phyloP scores from a whole-genome alignment of 495 filamentous ascomycete species.

The Penicillium coffeae region DNA sequence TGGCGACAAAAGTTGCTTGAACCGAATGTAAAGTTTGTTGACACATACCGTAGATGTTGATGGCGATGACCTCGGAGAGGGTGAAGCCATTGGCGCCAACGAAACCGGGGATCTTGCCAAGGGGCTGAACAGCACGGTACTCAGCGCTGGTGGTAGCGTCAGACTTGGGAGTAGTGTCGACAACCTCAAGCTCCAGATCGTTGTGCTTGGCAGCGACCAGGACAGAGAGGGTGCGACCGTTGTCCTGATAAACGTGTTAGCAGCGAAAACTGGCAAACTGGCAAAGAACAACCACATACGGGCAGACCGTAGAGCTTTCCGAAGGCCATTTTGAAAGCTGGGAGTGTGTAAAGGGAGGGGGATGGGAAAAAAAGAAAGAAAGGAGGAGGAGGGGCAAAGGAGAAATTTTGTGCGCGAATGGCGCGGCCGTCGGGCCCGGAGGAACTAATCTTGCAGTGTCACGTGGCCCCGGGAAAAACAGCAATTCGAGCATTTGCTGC shows the following conservation, averaged over 20 bases:
- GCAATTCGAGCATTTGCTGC: slow-evolving; percentile 4
- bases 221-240: slow-evolving; percentile 84
- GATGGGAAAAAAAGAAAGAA: slow-evolving; percentile 31
- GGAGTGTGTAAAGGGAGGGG: slow-evolving; percentile 11
- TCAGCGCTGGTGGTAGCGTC: slow-evolving; percentile 52
- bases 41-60: slow-evolving; percentile 93
- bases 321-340: slow-evolving; percentile 71
- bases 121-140: slow-evolving; percentile 79
- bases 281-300: slow-evolving; percentile 52
- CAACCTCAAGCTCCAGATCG: slow-evolving; percentile 81
- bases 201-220: slow-evolving; percentile 94
- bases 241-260: slow-evolving; percentile 55
- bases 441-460: slow-evolving; percentile 23
- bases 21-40: slow-evolving; percentile 2
- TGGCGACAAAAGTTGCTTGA: slow-evolving; percentile 6
- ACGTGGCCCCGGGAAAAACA: slow-evolving; percentile 29
- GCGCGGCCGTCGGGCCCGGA: slow-evolving; percentile 31
- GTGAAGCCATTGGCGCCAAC: slow-evolving; percentile 87
- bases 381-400: slow-evolving; percentile 27
- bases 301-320: slow-evolving; percentile 89
- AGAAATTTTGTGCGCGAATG: slow-evolving; percentile 36
- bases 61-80: slow-evolving; percentile 86
- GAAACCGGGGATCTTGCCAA: slow-evolving; percentile 90
- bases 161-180: slow-evolving; percentile 55
- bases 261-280: slow-evolving; percentile 1